Evolutionary conservation across 176 grass and related monocot species (phyloP), one percentile per base, ranked within the genome.

Genomic region (Bothriochloa decipiens): DNA sequence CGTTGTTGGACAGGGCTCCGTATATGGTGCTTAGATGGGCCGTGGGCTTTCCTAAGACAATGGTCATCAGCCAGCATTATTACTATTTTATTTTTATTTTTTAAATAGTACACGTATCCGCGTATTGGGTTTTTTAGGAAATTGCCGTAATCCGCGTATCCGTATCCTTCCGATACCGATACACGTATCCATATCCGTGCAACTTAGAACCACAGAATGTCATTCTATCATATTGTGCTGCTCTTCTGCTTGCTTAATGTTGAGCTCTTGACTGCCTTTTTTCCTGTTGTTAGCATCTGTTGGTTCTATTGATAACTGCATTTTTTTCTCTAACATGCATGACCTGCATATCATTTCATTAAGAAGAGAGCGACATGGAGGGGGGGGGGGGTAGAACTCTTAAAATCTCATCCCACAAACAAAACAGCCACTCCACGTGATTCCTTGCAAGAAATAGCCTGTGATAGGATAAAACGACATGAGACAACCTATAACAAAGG

Each of bases 201-300:
- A 35, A 35, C 35, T 35, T 35, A 35, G 35, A n/a, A 72, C 11
- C 40, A 45, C n/a, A n/a, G n/a, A 70, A 72, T 45, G 43, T 74
- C 8, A 50, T 49, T 74, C 42, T 74, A 27, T 18, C 43, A 74
- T 50, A 18, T 74, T 74, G 7, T 47, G 42, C 23, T 47, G 13
- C 42, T 26, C 42, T 73, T 73, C n/a, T 73, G 70, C 70, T 73
- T 72, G 40, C 69, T 43, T 43, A 43, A 13, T 43, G 22, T 42
- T 72, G 39, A 45, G 22, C 43, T 32, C 2, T 26, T 58, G 60
- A 63, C 60, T 63, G n/a, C 1, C 10, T 25, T 62, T 72, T 15
- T 7, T 49, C 70, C n/a, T 25, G 0, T 16, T 46, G 23, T 27
- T 72, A 23, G 11, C 45, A 7, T 43, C 3, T 47, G 8, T 28